phyloP scores from a whole-genome alignment of 2,329 filamentous ascomycete species.

The Seiridium cupressi region DNA sequence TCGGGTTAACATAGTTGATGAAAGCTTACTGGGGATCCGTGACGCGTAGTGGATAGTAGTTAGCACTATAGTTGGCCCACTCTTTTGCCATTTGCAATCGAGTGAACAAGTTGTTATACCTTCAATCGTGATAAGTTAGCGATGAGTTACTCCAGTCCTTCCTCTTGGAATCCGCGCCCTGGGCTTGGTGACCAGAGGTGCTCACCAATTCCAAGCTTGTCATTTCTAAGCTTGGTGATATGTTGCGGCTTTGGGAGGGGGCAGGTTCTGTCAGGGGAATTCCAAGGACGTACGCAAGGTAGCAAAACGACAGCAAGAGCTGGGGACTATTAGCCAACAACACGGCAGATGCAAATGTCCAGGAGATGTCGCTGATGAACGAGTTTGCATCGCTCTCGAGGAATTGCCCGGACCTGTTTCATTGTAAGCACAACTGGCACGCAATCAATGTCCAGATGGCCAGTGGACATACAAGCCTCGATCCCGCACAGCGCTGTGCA shows the following conservation, averaged over 20 bases:
- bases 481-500: background rate
- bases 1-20: background rate
- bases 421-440: background rate
- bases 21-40: conserved; percentile 21
- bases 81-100: conserved; percentile 39
- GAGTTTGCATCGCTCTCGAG: conserved; percentile 4
- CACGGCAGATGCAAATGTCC: conserved; percentile 12
- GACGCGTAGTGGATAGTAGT: conserved; percentile 31
- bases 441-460: background rate
- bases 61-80: conserved; percentile 33
- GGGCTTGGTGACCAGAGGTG: background rate
- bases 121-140: background rate
- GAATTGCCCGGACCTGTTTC: background rate
- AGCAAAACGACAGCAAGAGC: conserved; percentile 36
- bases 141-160: too few relatives aligned
- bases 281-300: conserved; percentile 22
- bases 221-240: background rate
- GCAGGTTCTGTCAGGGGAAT: too few relatives aligned
- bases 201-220: background rate
- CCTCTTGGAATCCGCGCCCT: too few relatives aligned
- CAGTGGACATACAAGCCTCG: background rate
- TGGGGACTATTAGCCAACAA: conserved; percentile 37
- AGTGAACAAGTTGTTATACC: conserved; percentile 41
- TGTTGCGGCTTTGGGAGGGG: too few relatives aligned
- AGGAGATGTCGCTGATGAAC: background rate